Base-by-base conservation (phyloP, 1,284 basidiomycete genomes). In the Papiliotrema nemorosa region DNA sequence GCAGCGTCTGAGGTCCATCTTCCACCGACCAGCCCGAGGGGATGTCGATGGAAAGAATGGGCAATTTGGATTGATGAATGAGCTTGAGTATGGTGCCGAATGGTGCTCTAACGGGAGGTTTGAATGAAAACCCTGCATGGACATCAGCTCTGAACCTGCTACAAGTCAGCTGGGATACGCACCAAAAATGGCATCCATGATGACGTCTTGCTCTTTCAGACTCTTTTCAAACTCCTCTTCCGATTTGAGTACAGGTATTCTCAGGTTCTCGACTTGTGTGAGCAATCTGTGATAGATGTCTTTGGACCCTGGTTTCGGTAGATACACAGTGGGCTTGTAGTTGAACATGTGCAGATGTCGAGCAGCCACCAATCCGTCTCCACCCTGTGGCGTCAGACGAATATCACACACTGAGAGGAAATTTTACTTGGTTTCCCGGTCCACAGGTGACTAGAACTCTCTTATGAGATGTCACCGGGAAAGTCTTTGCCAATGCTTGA, bases 341-440 rank as follows among this genome's bases (percentile, higher is more conserved):
- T 87, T 87, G 70, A 96, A 94, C 81, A 91, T 86, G 21, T 85
- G 83, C 4, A 98, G 80, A 74, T 99, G 96, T 25, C 94, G 79
- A 29, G 96, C 94, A 14, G 96, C 96, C 2, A 97, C 94, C 0
- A 99, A 78, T 2, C 96, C 96, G 73, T 99, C 96, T 4, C 94
- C 96, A 12, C 96, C 92, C 79, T 81, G 13, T 21, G 7, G 3
- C 5, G 22, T 44, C 25, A 33, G 36, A 4, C 25, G n/a, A 21
- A 13, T n/a, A 3, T 41, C 37, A 5, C 24, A 29, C 4, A 4
- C 14, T n/a, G 12, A 3, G 20, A 14, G 16, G 6, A 5, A 10
- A 9, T 43, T 66, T 40, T 34, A 74, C 79, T 64, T 96, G 92
- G 64, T 96, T 96, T 25, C 96, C 96, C 0, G 96, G 93, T 7